Base-by-base conservation (phyloP, 164 flowering plant species). In the Tinospora cordifolia region DNA sequence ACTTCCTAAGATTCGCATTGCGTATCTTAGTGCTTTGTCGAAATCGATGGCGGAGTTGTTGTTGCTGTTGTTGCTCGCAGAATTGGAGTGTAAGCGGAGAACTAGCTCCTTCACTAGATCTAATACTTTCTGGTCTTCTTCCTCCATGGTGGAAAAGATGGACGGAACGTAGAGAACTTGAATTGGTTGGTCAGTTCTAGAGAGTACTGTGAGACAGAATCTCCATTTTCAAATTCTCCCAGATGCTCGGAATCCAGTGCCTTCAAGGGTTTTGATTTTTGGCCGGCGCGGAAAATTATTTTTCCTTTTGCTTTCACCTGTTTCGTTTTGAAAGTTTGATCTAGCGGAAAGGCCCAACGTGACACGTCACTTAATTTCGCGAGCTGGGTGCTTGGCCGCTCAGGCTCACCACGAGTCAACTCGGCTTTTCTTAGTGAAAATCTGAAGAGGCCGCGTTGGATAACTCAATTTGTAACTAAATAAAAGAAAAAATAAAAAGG, bases 91-190 rank as follows among this genome's bases (percentile, higher is more conserved):
- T 46, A 93, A 70, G 38, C 96, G 92, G 44, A 71, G 82, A 59
- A 92, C 98, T 1, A 94, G 86, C 63, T 94, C 96, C 70, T 83
- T 87, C 44, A 94, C 79, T 62, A 94, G 96, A 89, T 94, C 97
- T 69, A 83, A 30, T 47, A 83, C 76, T 75, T 80, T 82, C 63
- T 79, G 83, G 12, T 86, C 90, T 73, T 83, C 88, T 21, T 86
- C 91, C 72, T 83, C 92, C 90, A 83, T 84, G 74, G 76, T 21
- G 11, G 22, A 1, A 17, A 34, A 3, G 15, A 34, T 0, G 54
- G 34, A 21, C 51, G 60, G 24, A 30, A 47, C 11, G 14, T 66
- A 60, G 49, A 38, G 30, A 13, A 15, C 22, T 11, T 11, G 40
- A 62, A 69, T 7, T 60, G 24, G 26, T 34, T 34, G 40, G 38